A percentile compares a stretch with the other conserved stretches of the same genome.
These are phyloP conservation scores for Sugiyamaella floridensis DNA, from an alignment of 805 yeast species.

Conservation along the genomic window DNA sequence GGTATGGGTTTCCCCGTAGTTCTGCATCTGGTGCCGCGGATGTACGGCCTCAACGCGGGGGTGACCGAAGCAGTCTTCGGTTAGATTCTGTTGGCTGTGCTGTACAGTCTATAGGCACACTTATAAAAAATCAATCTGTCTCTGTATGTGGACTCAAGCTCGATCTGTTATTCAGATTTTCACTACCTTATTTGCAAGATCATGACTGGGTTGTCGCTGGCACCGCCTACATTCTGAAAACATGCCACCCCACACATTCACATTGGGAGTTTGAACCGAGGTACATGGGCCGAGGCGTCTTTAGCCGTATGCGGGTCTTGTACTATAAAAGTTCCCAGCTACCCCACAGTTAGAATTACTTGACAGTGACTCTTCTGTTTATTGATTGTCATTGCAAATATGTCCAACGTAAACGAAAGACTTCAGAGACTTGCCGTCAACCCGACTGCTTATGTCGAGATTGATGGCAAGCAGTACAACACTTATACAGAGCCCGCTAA, in stretches of 20 bases:
- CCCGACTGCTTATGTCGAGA: slow-evolving; percentile 19
- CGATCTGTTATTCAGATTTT: no score
- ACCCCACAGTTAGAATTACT: background rate
- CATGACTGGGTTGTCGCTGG: no score
- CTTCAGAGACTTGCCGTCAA: slow-evolving; percentile 8
- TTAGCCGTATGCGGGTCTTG: background rate
- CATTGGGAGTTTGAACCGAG: background rate
- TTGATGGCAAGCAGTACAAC: slow-evolving; percentile 19
- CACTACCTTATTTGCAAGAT: no score
- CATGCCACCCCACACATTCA: background rate
- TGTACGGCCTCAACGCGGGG: no score
- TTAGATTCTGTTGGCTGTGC: no score
- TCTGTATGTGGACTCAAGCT: no score
- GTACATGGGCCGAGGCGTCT: background rate
- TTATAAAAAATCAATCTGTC: no score
- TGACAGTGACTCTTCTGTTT: background rate
- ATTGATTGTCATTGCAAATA: background rate
- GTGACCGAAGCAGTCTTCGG: no score
- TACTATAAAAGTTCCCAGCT: background rate
- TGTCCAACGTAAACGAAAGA: background rate
- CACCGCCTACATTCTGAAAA: no score
- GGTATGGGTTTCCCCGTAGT: no score
- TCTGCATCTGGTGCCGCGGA: no score
- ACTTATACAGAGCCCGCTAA: slow-evolving; percentile 14
- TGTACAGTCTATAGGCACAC: no score